Base-by-base conservation (phyloP, 192 early-diverging fungal genomes). In the Coemansia reversa region DNA sequence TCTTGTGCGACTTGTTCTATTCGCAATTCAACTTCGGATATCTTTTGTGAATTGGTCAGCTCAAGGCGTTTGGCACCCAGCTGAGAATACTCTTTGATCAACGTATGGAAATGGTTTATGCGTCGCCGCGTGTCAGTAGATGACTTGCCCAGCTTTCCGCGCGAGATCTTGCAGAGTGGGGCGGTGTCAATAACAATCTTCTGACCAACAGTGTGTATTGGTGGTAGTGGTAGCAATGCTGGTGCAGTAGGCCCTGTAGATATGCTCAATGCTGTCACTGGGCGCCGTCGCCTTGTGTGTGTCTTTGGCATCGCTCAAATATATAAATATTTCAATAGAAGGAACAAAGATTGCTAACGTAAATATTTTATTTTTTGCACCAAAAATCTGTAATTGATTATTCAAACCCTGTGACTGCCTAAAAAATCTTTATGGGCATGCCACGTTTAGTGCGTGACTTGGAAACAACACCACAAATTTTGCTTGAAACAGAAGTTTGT, bases 61-160 rank as follows among this genome's bases (percentile, higher is more conserved):
- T 63, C 77, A 65, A 29, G 47, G 53, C 35, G 56, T 33, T 6
- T 45, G 16, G 65, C 32, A 11, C 52, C 60, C 47, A 72, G 76
- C 32, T 86, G 83, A 5, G 90, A 78, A 28, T 91, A 83, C 64
- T 88, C 77, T 62, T 94, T 94, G 53, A 90, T 91, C 27, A 94
- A 84, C 24, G 88, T 85, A 74, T 94, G 92, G 72, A 89, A 94
- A 32, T 80, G 82, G 51, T 88, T 84, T 70, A 94, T 94, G 32
- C 89, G 72, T 16, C 85, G 82, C 52, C 86, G 86, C 0, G 88
- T 90, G 29, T 86, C 88, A 23, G 77, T 60, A 2, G 86, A 84
- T 0, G 88, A 87, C 24, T 84, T 86, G 58, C 86, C 85, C 5
- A 85, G 82, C 51, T 64, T 74, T 16, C 47, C 75, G 2, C 58